Evolutionary conservation across 2,329 filamentous ascomycete genomes (phyloP), one percentile per base, ranked within the genome.

Genomic region (Blastomyces parvus): DNA sequence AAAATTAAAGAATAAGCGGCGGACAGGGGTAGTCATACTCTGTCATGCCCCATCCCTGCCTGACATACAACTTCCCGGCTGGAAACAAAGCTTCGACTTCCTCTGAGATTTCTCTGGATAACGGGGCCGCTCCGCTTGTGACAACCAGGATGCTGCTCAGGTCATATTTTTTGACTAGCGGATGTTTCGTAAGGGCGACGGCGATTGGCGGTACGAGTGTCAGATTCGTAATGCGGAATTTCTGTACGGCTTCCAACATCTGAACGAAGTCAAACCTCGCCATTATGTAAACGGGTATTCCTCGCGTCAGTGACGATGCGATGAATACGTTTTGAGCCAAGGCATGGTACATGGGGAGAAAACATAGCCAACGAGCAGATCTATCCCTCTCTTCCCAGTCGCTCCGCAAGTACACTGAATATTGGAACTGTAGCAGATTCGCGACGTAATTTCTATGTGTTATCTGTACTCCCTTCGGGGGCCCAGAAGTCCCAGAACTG

Each of bases 31-130:
- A 42, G 2, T 83, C 77, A 72, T 70, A 79, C 75, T 94, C 90
- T 0, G 90, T 94, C 90, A 95, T 93, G 5, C 91, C 91, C 88
- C 89, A 95, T 3, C 89, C 90, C 74, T 93, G 90, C 71, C 81
- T 83, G 36, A 86, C 71, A 67, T 82, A 82, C 30, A 85, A 74
- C 27, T 74, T 70, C 17, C 79, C 77, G 1, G 67, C 70, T 1
- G 77, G 74, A 79, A 85, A 86, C 63, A 86, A 70, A 64, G 77
- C 80, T 71, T 88, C 81, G 11, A 85, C 82, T 67, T 87, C 84
- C 13, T 80, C 78, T 62, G 78, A 79, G 3, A 85, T 77, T 65
- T 88, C 84, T n/a, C 70, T 71, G 14, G 79, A 77, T 8, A 90
- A 76, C 0, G 90, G 89, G 7, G 90, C 90, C 0, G 89, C 89